Evolutionary conservation across 208 protist genomes (phyloP), one percentile per base, ranked within the genome.

Genomic region (Trypanosoma mega): DNA sequence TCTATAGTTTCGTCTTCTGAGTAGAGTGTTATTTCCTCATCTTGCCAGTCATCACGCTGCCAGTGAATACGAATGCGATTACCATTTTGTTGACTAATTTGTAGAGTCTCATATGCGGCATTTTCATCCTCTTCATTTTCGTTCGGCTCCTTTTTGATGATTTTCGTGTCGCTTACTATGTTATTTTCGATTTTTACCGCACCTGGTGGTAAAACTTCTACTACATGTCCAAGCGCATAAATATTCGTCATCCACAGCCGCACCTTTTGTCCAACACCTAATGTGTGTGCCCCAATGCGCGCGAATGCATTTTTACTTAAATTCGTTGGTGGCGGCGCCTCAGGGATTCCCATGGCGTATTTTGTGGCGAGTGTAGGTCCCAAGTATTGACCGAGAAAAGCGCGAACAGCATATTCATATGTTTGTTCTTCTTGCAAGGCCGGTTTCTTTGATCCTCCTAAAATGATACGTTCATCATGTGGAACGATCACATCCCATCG

Each of bases 221-320:
- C 56, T 41, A 90, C 72, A 0, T 72, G 85, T 24, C 71, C 87
- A 5, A 94, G 49, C 0, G 87, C 87, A 67, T 94, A 94, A 21
- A 94, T 69, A 48, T 94, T 65, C 14, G 79, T 88, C 87, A 94
- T 94, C 84, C 87, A 94, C 39, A 94, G 62, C 18, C 87, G 83
- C 51, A 94, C 79, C 63, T 94, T 94, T 51, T 82, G 63, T 37
- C 84, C 87, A 3, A 71, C 57, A 7, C 44, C 39, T 20, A 91
- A 34, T 18, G 63, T 61, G 12, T 62, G 46, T 3, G 68, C 64
- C 3, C 70, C 63, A n/a, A 82, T 51, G 23, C 57, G 74, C 1
- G 54, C 31, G 51, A 86, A 93, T 24, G 46, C 20, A 36, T 81
- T 82, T 7, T 36, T 53, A 16, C 45, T 50, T 6, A 36, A 48